phyloP scores from a whole-genome alignment of 345 rosid genomes.

The Trapa bicornis region DNA sequence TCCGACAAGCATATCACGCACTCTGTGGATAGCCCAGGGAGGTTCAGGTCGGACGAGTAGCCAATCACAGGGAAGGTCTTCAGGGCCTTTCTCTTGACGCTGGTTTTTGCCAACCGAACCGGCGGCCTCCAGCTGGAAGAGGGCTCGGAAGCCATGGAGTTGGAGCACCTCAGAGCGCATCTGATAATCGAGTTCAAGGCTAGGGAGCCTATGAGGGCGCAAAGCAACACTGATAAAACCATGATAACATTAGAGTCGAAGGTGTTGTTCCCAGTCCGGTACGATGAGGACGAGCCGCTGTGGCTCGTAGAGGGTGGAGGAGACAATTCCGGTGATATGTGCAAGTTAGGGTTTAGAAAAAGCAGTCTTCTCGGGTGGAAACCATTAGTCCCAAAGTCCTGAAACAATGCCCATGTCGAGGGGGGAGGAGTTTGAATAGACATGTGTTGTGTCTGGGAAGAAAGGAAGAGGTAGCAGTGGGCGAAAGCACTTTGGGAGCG shows the following conservation, averaged over 20 bases:
- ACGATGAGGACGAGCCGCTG: conserved; percentile 22
- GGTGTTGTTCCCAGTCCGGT: conserved; percentile 22
- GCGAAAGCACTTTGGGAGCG: too few relatives aligned
- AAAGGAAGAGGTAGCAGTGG: too few relatives aligned
- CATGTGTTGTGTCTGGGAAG: too few relatives aligned
- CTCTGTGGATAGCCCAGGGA: conserved; percentile 46
- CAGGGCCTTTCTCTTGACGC: conserved; percentile 58
- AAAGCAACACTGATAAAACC: conserved; percentile 68
- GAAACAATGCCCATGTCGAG: conserved; percentile 18
- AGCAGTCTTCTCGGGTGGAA: conserved; percentile 42
- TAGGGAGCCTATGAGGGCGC: conserved; percentile 74
- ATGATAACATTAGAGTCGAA: conserved; percentile 68
- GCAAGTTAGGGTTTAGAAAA: conserved; percentile 15
- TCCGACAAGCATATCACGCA: conserved; percentile 76
- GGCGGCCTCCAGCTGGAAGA: conserved; percentile 10
- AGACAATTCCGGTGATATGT: conserved; percentile 5
- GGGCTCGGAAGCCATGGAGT: conserved; percentile 21
- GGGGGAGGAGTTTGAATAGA: conserved; percentile 1
- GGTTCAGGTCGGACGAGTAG: conserved; percentile 38
- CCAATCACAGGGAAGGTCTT: conserved; percentile 53
- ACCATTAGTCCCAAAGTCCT: conserved; percentile 14
- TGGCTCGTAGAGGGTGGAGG: conserved; percentile 25
- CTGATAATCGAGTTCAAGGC: conserved; percentile 61
- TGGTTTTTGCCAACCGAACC: conserved; percentile 48
- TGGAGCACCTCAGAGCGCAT: conserved; percentile 53